Percentiles rank a stretch among this genome's conserved stretches.
These are phyloP conservation scores for Cercospora canescens DNA, from an alignment of 2,329 filamentous ascomycete species.

Conservation along the genomic window DNA sequence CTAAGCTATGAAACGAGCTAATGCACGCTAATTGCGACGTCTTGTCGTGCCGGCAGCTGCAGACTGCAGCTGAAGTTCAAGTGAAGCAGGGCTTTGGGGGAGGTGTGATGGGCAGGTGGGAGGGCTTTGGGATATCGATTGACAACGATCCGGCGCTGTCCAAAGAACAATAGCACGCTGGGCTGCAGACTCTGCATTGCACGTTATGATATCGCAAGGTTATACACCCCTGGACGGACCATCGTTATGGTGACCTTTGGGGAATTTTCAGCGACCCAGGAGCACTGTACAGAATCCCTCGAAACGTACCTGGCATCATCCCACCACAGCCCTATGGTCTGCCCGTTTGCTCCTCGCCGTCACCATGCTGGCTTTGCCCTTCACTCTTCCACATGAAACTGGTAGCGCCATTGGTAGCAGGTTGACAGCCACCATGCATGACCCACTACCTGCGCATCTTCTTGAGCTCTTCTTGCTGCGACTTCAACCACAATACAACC, in stretches of 20 bases:
- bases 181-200: background rate
- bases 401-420: background rate
- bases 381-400: background rate
- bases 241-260: background rate
- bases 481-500: background rate
- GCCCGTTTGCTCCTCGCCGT: background rate
- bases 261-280: background rate
- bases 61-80: background rate
- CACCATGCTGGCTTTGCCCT: background rate
- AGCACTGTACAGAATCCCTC: background rate
- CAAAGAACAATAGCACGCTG: background rate
- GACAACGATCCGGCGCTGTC: background rate
- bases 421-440: background rate
- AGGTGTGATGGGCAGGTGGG: background rate
- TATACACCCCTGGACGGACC: background rate
- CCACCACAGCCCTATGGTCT: background rate
- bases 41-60: background rate
- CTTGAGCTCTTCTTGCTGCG: background rate
- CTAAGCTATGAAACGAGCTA: slow-evolving; percentile 25
- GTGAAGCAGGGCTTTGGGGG: slow-evolving; percentile 1
- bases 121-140: background rate
- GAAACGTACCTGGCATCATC: background rate
- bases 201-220: background rate
- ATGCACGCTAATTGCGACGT: slow-evolving; percentile 8
- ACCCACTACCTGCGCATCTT: background rate